Conservation (phyloP, 148 eudicot genomes). For the Chenopodium album region DNA sequence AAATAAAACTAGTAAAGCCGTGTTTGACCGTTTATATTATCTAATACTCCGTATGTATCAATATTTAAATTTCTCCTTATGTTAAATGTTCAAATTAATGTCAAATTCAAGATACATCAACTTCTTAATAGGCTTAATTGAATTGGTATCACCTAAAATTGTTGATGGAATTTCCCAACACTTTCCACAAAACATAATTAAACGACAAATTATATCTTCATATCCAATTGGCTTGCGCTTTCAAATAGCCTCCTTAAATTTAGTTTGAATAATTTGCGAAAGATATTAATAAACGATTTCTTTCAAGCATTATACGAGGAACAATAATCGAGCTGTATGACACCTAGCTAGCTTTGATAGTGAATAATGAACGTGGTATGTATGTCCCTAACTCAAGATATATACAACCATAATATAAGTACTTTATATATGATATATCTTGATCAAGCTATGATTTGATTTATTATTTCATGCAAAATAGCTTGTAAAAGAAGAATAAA, state of each 20-base stretch:
- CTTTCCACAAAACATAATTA: background rate
- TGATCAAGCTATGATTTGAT: background rate
- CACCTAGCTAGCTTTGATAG: slow-evolving; percentile 19
- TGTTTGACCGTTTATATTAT: background rate
- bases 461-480: background rate
- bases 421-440: background rate
- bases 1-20: too few relatives aligned
- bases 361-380: slow-evolving; percentile 11
- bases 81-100: background rate
- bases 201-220: background rate
- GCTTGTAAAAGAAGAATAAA: background rate
- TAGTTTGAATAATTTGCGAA: background rate
- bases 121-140: background rate
- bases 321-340: slow-evolving; percentile 20
- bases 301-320: slow-evolving; percentile 1
- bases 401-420: background rate
- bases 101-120: background rate
- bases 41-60: background rate
- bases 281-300: background rate
- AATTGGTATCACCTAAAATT: background rate
- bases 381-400: background rate
- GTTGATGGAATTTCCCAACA: background rate
- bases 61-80: too few relatives aligned
- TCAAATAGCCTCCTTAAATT: background rate
- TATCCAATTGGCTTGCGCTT: background rate